phyloP scores from a whole-genome alignment of 768 basidiomycete genomes.

The Calocybe gangraenosa region DNA sequence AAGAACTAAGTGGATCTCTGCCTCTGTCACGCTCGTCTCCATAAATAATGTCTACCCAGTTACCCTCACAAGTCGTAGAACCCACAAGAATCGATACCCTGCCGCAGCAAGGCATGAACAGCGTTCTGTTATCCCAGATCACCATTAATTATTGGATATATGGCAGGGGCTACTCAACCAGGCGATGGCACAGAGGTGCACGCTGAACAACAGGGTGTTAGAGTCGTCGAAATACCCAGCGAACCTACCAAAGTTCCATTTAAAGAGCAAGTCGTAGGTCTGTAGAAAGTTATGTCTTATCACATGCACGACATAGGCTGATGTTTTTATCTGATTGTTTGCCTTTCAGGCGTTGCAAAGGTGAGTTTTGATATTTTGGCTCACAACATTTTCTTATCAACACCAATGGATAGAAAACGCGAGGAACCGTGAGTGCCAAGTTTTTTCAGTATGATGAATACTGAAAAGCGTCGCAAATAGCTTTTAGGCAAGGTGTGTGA shows the following conservation, averaged over 20 bases:
- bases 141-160: neutral
- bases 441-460: neutral
- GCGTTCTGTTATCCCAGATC: neutral
- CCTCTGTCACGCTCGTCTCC: too few species aligned
- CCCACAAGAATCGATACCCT: constrained; percentile 23
- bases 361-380: constrained; percentile 14
- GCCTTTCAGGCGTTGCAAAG: constrained; percentile 28
- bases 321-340: too few species aligned
- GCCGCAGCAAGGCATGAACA: constrained; percentile 34
- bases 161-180: constrained; percentile 29
- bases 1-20: too few species aligned
- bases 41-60: neutral
- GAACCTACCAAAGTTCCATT: constrained; percentile 37
- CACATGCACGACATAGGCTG: too few species aligned
- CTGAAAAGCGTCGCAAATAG: constrained; percentile 16
- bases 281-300: constrained; percentile 12
- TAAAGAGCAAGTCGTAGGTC: constrained; percentile 58
- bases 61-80: constrained; percentile 22
- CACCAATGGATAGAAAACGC: constrained; percentile 28
- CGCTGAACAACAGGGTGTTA: constrained; percentile 16
- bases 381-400: neutral
- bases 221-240: constrained; percentile 10
- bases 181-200: constrained; percentile 30
- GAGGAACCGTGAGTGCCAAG: constrained; percentile 35
- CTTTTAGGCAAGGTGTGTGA: constrained; percentile 28